Base-by-base conservation (phyloP, 75 land plant species). In the Ceratopteris richardii region DNA sequence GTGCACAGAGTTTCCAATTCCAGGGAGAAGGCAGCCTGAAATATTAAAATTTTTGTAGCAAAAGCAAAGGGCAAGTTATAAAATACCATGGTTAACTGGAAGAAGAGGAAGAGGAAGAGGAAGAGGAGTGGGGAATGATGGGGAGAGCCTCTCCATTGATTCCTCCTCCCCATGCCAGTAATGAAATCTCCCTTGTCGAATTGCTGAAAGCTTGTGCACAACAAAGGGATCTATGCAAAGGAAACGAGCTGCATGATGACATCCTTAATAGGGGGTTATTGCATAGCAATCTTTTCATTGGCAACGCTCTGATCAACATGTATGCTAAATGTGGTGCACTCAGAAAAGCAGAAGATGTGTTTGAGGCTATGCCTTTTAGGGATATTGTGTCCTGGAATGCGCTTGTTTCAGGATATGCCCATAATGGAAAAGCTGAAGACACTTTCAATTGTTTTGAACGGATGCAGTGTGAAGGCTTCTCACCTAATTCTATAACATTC, bases 271-370 rank as follows among this genome's bases (percentile, higher is more conserved):
- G 14, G 14, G 50, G 50, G 22, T 14, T 46, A 17, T 17, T 18
- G 5, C 18, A 46, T 18, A 46, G 17, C 22, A 46, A 63, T 31
- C 25, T 30, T 4, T 14, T 57, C 19, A 41, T 64, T 14, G 29
- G 19, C 23, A 64, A 18, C 59, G 31, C 62, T 24, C 24, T 64
- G 44, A 64, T 64, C 25, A 36, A 58, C 44, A 64, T 64, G 66
- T 57, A 56, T 55, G 61, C 66, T 26, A 64, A 64, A 54, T 54
- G 60, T 57, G 66, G 66, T 20, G 31, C 36, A 22, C 29, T 64
- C 18, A 29, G 22, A 27, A 55, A 64, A 26, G 66, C 66, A 16
- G 20, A 28, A 12, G 9, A 57, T 17, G 16, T 64, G 44, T 57
- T 64, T 57, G 60, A 55, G 12, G 23, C 30, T 18, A 28, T 55